Conservation (phyloP, 176 grass and related monocot species). For the Juncus effusus region DNA sequence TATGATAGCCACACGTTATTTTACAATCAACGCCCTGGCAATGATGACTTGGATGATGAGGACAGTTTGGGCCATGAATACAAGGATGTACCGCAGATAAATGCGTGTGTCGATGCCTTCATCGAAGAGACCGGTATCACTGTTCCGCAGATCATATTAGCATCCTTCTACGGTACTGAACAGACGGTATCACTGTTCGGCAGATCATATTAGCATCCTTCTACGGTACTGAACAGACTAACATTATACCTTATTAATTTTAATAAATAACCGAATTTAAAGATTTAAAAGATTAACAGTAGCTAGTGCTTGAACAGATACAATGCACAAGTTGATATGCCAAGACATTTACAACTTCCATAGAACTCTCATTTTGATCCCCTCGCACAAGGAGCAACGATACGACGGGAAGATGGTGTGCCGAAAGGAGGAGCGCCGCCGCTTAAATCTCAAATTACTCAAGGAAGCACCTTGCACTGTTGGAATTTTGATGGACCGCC, state of each 20-base stretch:
- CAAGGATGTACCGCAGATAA: slow-evolving; percentile 41
- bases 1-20: slow-evolving; percentile 13
- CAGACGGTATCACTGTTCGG: slow-evolving; percentile 8
- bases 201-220: slow-evolving; percentile 43
- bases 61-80: slow-evolving; percentile 27
- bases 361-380: slow-evolving; percentile 45
- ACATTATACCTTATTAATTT: too few relatives aligned
- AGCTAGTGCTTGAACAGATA: slow-evolving; percentile 1
- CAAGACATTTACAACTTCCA: slow-evolving; percentile 47
- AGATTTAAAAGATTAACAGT: too few relatives aligned
- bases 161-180: slow-evolving; percentile 8
- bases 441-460: slow-evolving; percentile 46
- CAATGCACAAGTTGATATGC: slow-evolving; percentile 59
- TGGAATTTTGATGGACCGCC: slow-evolving; percentile 62
- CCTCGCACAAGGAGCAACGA: slow-evolving; percentile 64
- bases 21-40: too few relatives aligned
- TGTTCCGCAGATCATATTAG: slow-evolving; percentile 42
- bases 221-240: too few relatives aligned
- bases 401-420: slow-evolving; percentile 60
- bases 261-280: too few relatives aligned
- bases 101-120: slow-evolving; percentile 30
- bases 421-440: slow-evolving; percentile 30
- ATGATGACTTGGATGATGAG: too few relatives aligned
- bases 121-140: slow-evolving; percentile 18
- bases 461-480: slow-evolving; percentile 49